A percentile compares a stretch with the other conserved stretches of the same genome.
phyloP scores from a whole-genome alignment of 2,329 filamentous ascomycete genomes.

The Fusarium sp. region DNA sequence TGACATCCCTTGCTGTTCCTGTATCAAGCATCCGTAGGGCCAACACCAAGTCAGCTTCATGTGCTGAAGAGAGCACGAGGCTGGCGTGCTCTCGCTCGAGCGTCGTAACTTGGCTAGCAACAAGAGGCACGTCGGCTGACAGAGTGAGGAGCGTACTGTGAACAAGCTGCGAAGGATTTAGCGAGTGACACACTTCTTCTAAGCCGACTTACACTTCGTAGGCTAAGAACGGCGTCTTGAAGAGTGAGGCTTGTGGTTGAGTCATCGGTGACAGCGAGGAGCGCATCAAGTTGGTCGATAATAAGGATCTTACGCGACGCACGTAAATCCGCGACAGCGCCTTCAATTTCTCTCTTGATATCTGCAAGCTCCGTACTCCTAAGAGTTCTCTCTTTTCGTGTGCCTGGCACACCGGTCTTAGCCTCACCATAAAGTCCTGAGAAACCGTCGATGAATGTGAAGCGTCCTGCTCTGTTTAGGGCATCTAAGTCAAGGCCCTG shows the following conservation, averaged over 20 bases:
- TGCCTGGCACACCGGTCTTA: not conserved
- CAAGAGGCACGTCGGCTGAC: conserved; percentile 77
- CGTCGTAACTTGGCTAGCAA: conserved; percentile 67
- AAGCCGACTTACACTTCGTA: conserved; percentile 67
- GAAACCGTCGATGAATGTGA: conserved; percentile 81
- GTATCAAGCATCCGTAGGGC: conserved; percentile 82
- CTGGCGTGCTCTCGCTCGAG: conserved; percentile 76
- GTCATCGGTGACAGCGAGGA: conserved; percentile 67
- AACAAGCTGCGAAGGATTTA: conserved; percentile 57
- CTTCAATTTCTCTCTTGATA: conserved; percentile 52
- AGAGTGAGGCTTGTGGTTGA: conserved; percentile 57
- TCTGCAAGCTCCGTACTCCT: conserved; percentile 46
- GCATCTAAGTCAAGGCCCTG: conserved; percentile 77
- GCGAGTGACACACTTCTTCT: not conserved
- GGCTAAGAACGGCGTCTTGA: conserved; percentile 63
- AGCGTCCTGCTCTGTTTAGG: conserved; percentile 64
- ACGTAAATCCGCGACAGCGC: conserved; percentile 50
- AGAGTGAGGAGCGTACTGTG: conserved; percentile 73
- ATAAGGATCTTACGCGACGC: conserved; percentile 62
- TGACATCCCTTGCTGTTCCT: conserved; percentile 89
- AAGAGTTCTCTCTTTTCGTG: conserved; percentile 41
- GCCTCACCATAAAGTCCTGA: conserved; percentile 60
- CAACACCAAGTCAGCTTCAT: conserved; percentile 76
- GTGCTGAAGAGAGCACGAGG: conserved; percentile 77
- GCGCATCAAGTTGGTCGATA: conserved; percentile 71